Evolutionary conservation across 176 grass and related monocot genomes (phyloP).

Genomic region (maize (Zea mays)): Zm-B73-REFERENCE-NAM-5.0 NC_050099.1:249257001-249257500

Average conservation of each 20-base stretch:
- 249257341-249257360: constrained; percentile 51
- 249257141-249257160: constrained; percentile 76
- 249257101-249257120: constrained; percentile 34
- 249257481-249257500: constrained; percentile 61
- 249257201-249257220: constrained; percentile 46
- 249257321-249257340: constrained; percentile 55
- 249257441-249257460: constrained; percentile 79
- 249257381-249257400: constrained; percentile 42
- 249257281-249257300: constrained; percentile 44
- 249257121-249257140: constrained; percentile 70
- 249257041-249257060: constrained; percentile 37
- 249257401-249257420: constrained; percentile 44
- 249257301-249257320: constrained; percentile 39
- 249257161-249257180: constrained; percentile 40
- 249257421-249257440: constrained; percentile 41
- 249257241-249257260: constrained; percentile 60
- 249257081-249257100: constrained; percentile 35
- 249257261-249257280: constrained; percentile 48
- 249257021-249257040: constrained; percentile 52
- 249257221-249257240: constrained; percentile 69
- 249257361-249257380: constrained; percentile 40
- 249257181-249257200: constrained; percentile 33
- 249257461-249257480: constrained; percentile 54
- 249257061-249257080: constrained; percentile 35
- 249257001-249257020: constrained; percentile 49